These are phyloP conservation scores for Lotmaria passim DNA, from an alignment of 208 protist genomes.

Conservation along the genomic window DNA sequence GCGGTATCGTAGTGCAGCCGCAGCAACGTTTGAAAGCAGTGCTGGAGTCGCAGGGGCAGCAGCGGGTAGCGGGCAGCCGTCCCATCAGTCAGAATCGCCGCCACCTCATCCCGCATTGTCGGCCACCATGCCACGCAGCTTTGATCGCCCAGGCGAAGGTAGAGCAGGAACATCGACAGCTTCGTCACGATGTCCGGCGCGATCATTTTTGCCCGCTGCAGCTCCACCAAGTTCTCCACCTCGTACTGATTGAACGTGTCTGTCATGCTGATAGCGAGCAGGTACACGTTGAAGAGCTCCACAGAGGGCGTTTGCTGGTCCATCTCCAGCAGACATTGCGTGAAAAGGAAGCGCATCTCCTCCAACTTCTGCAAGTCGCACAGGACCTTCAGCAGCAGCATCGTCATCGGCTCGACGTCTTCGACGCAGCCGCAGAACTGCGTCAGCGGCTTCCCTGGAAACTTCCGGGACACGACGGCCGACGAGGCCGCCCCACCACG, in stretches of 20 bases:
- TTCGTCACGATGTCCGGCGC: conserved; percentile 75
- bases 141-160: conserved; percentile 77
- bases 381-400: conserved; percentile 86
- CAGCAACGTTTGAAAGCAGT: conserved; percentile 85
- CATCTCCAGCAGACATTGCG: conserved; percentile 78
- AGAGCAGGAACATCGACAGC: conserved; percentile 85
- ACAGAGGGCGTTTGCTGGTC: conserved; percentile 49
- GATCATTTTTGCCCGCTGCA: conserved; percentile 60
- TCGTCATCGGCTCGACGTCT: conserved; percentile 76
- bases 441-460: conserved; percentile 55
- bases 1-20: conserved; percentile 71
- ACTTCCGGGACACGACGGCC: neutral
- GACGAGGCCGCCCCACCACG: neutral
- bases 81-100: conserved; percentile 32
- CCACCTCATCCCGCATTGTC: conserved; percentile 58
- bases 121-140: conserved; percentile 64
- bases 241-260: conserved; percentile 90
- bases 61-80: conserved; percentile 53
- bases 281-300: conserved; percentile 89
- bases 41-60: conserved; percentile 68
- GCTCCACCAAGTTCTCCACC: conserved; percentile 83
- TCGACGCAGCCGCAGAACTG: conserved; percentile 63
- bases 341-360: conserved; percentile 91
- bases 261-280: conserved; percentile 83
- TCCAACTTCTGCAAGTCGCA: conserved; percentile 85